These are phyloP conservation scores for Venturia aucupariae DNA, from an alignment of 2,329 filamentous ascomycete genomes.

Conservation along the genomic window DNA sequence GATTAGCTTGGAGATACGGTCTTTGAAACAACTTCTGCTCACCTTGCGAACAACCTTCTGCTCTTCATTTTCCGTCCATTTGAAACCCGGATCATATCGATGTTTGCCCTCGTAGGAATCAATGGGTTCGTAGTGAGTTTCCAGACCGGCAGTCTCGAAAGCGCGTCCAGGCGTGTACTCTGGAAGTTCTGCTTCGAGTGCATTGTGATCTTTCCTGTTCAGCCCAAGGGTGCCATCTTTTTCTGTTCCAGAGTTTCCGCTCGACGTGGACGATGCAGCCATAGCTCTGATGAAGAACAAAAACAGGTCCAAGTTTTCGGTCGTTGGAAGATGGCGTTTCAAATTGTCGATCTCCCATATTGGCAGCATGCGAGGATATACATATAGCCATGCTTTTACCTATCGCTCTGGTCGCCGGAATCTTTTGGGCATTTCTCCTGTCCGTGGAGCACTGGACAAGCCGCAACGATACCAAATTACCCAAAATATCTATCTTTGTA, in stretches of 20 bases:
- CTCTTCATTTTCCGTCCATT: constrained; percentile 51
- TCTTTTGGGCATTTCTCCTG: not conserved
- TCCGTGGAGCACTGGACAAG: not conserved
- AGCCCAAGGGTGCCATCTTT: not conserved
- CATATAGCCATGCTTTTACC: not conserved
- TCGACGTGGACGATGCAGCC: not conserved
- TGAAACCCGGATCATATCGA: constrained; percentile 47
- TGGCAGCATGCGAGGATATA: not conserved
- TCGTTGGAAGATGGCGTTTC: not conserved
- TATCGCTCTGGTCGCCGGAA: not conserved
- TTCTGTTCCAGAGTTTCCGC: not conserved
- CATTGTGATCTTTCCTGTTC: not conserved
- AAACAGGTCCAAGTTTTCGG: not conserved
- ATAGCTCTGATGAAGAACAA: not conserved
- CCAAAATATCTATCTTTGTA: not conserved
- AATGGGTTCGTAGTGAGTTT: constrained; percentile 41
- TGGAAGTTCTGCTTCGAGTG: not conserved
- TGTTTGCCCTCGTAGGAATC: constrained; percentile 50
- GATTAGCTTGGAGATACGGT: not conserved
- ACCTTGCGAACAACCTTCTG: constrained; percentile 46
- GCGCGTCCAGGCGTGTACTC: not conserved
- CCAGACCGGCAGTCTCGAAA: constrained; percentile 9
- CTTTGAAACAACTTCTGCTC: constrained; percentile 17
- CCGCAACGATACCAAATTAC: not conserved
- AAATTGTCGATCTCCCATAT: not conserved